Base-by-base conservation (phyloP, 1,139 yeast genomes). In the Taphrina communis region DNA sequence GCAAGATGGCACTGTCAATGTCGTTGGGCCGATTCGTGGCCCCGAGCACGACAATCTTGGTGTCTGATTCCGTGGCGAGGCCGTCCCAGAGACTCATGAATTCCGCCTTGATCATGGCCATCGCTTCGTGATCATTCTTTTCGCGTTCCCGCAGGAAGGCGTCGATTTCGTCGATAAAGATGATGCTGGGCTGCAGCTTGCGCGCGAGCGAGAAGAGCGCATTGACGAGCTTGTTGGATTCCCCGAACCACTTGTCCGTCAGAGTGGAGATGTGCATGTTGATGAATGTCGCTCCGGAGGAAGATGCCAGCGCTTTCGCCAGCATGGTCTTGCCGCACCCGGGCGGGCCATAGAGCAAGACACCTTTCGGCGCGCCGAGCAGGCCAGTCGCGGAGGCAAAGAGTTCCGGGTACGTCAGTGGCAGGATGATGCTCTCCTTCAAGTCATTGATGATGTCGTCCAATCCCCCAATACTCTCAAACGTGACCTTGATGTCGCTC, bases 241-340 rank as follows among this genome's bases (percentile, higher is more conserved):
- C 99, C 21, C 99, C 99, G 77, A 91, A 94, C 97, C 97, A 94
- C 78, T 94, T 94, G 80, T 95, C 98, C 95, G 94, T 90, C 31
- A 94, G 86, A 0, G 95, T 88, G 7, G 97, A 91, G 96, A 94
- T 90, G 78, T 97, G 85, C 69, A 94, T 89, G 76, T 93, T 92
- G 68, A 94, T 84, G 78, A 94, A 94, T 75, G 89, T 91, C 0
- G 99, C 98, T 0, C 93, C 93, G 74, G 96, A 88, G 77, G 93
- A 97, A 69, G 87, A 86, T 0, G 98, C 98, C 62, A 94, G 84
- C 0, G 98, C 98, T 77, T 93, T 93, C 25, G 98, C 98, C 74
- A 94, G 82, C 97, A 94, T 90, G 11, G 98, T 94, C 78, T 94
- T 94, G 70, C 98, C 98, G 78, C 98, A 94, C 0, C 99, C 98